Base-by-base conservation (phyloP, 306 rosid genomes). In the Vigna unguiculata region DNA sequence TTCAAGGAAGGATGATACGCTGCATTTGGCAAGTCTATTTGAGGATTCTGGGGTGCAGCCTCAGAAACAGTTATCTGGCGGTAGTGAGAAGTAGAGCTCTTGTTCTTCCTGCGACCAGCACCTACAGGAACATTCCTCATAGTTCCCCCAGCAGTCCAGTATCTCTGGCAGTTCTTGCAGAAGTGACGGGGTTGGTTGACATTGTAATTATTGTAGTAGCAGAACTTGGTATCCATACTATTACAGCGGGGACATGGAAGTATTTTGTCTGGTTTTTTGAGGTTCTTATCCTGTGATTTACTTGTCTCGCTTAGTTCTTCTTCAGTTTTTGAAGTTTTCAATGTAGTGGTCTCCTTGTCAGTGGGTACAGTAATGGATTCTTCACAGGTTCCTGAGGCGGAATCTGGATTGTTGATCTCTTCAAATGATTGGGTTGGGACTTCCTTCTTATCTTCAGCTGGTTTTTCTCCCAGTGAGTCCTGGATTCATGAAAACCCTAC, bases 111-210 rank as follows among this genome's bases (percentile, higher is more conserved):
- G 7, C 98, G 93, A 71, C 98, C 98, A 40, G 97, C 96, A 9
- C 97, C 98, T 1, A 93, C 87, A 0, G 96, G 97, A 9, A 93
- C 92, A 19, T 91, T 89, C 80, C 98, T 88, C 91, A 91, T 93
- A 59, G 93, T 89, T 36, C 98, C 98, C 43, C 98, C 98, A 19
- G 96, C 93, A 19, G 98, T 93, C 98, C 97, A 93, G 49, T 93
- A 93, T 83, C 98, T 89, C 70, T 91, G 96, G 74, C 97, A 93
- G 38, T 88, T 91, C 87, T 93, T 93, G 85, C 98, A 93, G 79
- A 93, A 93, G 73, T 93, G 93, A 30, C 97, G 97, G 16, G 98
- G 98, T 78, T 93, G 98, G 77, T 87, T 93, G 63, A 91, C 97
- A 28, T 90, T 93, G 80, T 93, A 93, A 62, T 93, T 93, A 48